phyloP scores from a whole-genome alignment of 768 basidiomycete genomes.

The Panaeolus papilionaceus region DNA sequence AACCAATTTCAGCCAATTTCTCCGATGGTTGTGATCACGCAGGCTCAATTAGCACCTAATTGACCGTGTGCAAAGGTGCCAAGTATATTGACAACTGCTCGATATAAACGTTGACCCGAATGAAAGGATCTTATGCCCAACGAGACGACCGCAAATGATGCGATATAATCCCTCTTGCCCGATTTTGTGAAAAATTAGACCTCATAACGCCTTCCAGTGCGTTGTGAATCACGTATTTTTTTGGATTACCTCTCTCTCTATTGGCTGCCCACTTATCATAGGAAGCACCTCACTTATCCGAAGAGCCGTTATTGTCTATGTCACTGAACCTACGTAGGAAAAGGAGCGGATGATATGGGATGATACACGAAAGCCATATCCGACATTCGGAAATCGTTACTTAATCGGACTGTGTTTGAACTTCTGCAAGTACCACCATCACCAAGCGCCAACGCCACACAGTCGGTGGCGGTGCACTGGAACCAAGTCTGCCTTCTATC shows the following conservation, averaged over 20 bases:
- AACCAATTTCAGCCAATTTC: conserved; percentile 4
- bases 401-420: background rate
- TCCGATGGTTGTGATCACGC: background rate
- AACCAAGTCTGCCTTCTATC: background rate
- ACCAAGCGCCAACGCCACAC: conserved; percentile 17
- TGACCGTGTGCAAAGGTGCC: conserved; percentile 3
- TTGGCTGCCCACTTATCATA: conserved; percentile 12
- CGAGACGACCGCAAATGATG: conserved; percentile 7
- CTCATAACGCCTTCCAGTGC: conserved; percentile 2
- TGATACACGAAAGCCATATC: background rate
- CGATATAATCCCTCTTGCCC: conserved; percentile 12
- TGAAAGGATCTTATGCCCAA: background rate
- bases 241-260: background rate
- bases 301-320: background rate
- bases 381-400: conserved; percentile 1
- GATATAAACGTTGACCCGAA: background rate
- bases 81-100: conserved; percentile 3
- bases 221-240: background rate
- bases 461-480: conserved; percentile 13
- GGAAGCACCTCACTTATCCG: background rate
- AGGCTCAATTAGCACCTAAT: background rate
- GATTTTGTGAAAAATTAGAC: conserved; percentile 6
- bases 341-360: background rate
- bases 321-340: background rate
- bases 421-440: conserved; percentile 6